A percentile compares a stretch with the other conserved stretches of the same genome.
Evolutionary conservation across 2,329 filamentous ascomycete genomes (phyloP).

Genomic region (Fusarium nelsonii): DNA sequence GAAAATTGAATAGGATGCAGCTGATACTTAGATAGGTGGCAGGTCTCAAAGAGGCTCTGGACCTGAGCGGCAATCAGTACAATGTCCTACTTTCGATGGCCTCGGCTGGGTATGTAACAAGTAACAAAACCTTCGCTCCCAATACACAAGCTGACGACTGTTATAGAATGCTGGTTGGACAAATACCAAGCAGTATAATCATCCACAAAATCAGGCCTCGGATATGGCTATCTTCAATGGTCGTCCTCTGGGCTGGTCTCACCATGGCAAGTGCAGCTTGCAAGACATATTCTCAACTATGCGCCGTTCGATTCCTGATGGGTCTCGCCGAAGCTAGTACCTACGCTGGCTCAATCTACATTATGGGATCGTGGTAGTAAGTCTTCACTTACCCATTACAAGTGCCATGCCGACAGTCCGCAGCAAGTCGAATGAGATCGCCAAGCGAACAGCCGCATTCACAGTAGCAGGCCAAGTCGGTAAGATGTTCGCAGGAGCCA

Average conservation of each 20-base stretch:
- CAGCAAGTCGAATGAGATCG: conserved; percentile 63
- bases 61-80: conserved; percentile 56
- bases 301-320: conserved; percentile 46
- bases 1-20: rapidly evolving
- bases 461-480: conserved; percentile 68
- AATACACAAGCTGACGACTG: rapidly evolving
- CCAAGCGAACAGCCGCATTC: conserved; percentile 70
- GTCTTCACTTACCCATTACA: rapidly evolving
- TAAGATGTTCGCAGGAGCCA: conserved; percentile 69
- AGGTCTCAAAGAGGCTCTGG: conserved; percentile 59
- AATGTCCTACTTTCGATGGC: conserved; percentile 49
- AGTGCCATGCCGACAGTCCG: rapidly evolving
- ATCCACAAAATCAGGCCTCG: conserved; percentile 71
- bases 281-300: conserved; percentile 49
- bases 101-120: conserved; percentile 45
- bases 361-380: conserved; percentile 63
- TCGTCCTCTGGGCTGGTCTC: conserved; percentile 69
- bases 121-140: rapidly evolving
- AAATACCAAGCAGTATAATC: conserved; percentile 68
- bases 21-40: conserved; percentile 48
- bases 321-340: conserved; percentile 48
- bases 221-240: conserved; percentile 70
- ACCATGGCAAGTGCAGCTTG: conserved; percentile 58
- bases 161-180: conserved; percentile 59
- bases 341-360: conserved; percentile 51